These are phyloP conservation scores for Thermoascus crustaceus DNA, from an alignment of 2,329 filamentous ascomycete genomes.

Conservation along the genomic window DNA sequence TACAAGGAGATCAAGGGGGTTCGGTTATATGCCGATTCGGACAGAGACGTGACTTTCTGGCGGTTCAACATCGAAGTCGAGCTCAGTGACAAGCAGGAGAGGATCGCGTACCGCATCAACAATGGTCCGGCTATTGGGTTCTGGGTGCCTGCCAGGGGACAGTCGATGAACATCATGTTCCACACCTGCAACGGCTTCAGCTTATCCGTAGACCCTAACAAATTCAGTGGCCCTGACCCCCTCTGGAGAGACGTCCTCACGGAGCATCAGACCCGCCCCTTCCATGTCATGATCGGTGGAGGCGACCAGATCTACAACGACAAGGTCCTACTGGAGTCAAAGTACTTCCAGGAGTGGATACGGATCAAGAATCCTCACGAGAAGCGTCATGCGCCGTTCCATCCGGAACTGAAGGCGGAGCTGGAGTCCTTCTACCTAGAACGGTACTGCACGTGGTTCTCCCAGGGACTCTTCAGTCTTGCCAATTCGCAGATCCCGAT, in stretches of 20 bases:
- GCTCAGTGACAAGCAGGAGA: slow-evolving; percentile 65
- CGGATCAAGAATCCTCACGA: slow-evolving; percentile 68
- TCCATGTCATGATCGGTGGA: slow-evolving; percentile 97
- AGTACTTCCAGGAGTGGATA: slow-evolving; percentile 75
- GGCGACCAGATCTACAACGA: slow-evolving; percentile 98
- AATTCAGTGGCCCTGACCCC: slow-evolving; percentile 85
- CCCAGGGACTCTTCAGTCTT: slow-evolving; percentile 86
- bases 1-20: slow-evolving; percentile 77
- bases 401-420: slow-evolving; percentile 74
- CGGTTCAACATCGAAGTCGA: slow-evolving; percentile 93
- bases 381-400: slow-evolving; percentile 73
- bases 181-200: slow-evolving; percentile 97
- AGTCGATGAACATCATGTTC: slow-evolving; percentile 99
- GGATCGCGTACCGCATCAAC: slow-evolving; percentile 94
- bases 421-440: slow-evolving; percentile 82
- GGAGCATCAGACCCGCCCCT: slow-evolving; percentile 79
- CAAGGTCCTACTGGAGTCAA: slow-evolving; percentile 64
- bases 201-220: slow-evolving; percentile 63
- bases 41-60: slow-evolving; percentile 91
- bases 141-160: slow-evolving; percentile 78
- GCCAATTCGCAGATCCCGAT: slow-evolving; percentile 93
- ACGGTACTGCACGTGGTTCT: slow-evolving; percentile 91
- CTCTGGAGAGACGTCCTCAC: slow-evolving; percentile 96
- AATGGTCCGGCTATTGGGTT: slow-evolving; percentile 80
- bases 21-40: slow-evolving; percentile 72